Evolutionary conservation across 768 basidiomycete species (phyloP).

Genomic region (Trametes gibbosa): DNA sequence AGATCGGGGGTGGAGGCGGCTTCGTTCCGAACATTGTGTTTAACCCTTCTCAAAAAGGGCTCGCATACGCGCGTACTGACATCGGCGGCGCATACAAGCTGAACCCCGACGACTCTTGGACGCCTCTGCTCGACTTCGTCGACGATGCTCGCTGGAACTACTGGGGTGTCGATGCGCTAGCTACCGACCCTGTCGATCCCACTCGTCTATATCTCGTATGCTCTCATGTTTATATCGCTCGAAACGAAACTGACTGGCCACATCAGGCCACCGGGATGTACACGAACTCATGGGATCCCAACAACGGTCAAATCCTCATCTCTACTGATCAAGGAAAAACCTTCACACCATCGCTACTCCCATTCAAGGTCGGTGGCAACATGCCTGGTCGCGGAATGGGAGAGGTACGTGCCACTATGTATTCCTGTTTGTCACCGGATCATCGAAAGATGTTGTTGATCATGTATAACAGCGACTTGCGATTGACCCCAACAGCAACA

Average conservation of each 20-base stretch:
- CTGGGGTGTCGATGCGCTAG: slow-evolving; percentile 45
- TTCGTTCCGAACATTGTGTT: slow-evolving; percentile 61
- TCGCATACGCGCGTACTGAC: slow-evolving; percentile 66
- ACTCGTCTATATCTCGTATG: slow-evolving; percentile 51
- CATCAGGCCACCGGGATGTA: slow-evolving; percentile 56
- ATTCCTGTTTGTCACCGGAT: background rate
- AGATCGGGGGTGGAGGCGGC: slow-evolving; percentile 46
- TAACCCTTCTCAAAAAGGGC: slow-evolving; percentile 56
- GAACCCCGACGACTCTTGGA: slow-evolving; percentile 61
- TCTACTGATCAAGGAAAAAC: slow-evolving; percentile 58
- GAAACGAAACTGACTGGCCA: background rate
- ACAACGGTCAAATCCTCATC: slow-evolving; percentile 59
- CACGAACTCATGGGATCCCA: slow-evolving; percentile 61
- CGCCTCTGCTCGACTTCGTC: slow-evolving; percentile 56
- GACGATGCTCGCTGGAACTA: slow-evolving; percentile 49
- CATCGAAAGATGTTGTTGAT: background rate
- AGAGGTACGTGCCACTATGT: slow-evolving; percentile 36
- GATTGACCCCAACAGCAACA: slow-evolving; percentile 61
- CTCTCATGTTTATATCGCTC: background rate
- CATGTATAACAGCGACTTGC: slow-evolving; percentile 45
- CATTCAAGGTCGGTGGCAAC: slow-evolving; percentile 69
- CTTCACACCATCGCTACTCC: slow-evolving; percentile 48
- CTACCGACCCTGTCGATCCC: slow-evolving; percentile 58
- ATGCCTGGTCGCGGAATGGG: slow-evolving; percentile 71
- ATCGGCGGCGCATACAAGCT: slow-evolving; percentile 65